Evolutionary conservation across 2,329 filamentous ascomycete genomes (phyloP).

Genomic region (Thielaviopsis cerberus): DNA sequence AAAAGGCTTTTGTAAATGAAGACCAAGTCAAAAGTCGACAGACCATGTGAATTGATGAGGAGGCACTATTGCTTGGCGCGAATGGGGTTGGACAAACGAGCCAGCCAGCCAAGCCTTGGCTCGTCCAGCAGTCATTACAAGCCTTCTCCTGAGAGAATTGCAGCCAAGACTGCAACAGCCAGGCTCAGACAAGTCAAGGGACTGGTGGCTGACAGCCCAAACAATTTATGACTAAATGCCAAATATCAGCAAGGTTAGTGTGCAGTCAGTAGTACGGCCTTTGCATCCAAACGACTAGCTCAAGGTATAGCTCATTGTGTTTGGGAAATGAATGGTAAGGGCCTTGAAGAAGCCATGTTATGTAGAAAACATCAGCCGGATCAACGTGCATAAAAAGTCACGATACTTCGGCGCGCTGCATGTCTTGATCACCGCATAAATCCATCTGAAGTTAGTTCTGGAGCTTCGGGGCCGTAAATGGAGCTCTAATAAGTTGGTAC

Average conservation of each 20-base stretch:
- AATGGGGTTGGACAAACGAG: background rate
- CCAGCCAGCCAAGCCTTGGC: background rate
- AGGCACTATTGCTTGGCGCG: background rate
- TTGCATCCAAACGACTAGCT: too few species aligned
- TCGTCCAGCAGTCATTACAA: background rate
- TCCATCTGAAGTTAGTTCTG: background rate
- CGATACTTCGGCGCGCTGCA: background rate
- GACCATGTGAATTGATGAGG: background rate
- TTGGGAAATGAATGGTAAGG: too few species aligned
- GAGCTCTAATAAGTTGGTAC: constrained; percentile 2
- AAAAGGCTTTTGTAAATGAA: background rate
- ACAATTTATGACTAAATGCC: too few species aligned
- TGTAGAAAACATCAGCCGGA: background rate
- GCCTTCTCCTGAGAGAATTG: background rate
- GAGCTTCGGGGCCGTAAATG: background rate
- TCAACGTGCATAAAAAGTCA: background rate
- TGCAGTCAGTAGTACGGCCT: too few species aligned
- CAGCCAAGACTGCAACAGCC: background rate
- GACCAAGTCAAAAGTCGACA: background rate
- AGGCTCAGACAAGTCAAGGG: background rate
- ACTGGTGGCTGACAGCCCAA: too few species aligned
- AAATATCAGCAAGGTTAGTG: too few species aligned
- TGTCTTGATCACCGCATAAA: background rate
- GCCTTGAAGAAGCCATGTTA: too few species aligned
- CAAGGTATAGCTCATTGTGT: too few species aligned